phyloP scores from a whole-genome alignment of 345 rosid genomes.

The Salix caprea region DNA sequence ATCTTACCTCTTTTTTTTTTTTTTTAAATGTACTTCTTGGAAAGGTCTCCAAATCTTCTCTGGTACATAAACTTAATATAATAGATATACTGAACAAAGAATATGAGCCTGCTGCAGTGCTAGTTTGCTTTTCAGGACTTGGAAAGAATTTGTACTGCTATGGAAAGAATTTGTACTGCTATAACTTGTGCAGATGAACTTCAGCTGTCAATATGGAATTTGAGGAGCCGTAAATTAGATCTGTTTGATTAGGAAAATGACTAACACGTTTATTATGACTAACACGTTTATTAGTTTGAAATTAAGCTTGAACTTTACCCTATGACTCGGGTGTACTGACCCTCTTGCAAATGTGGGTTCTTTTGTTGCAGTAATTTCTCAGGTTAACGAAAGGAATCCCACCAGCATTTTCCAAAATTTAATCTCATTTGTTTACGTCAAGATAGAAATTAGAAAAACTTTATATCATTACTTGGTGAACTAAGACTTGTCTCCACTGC shows the following conservation, averaged over 20 bases:
- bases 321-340: neutral
- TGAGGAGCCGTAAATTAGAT: neutral
- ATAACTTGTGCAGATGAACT: neutral
- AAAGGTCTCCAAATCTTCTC: neutral
- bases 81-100: neutral
- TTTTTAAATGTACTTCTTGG: neutral
- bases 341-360: neutral
- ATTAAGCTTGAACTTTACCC: neutral
- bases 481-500: too few species aligned
- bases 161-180: neutral
- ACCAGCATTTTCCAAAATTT: constrained; percentile 10
- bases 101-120: neutral
- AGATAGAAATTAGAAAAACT: neutral
- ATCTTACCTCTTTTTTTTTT: neutral
- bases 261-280: neutral
- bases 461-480: neutral
- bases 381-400: neutral
- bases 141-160: neutral
- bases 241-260: constrained; percentile 9
- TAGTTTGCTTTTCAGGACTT: neutral
- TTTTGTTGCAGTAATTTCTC: neutral
- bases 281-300: neutral
- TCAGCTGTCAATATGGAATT: neutral
- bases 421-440: neutral
- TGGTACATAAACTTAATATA: neutral